Conservation (phyloP, 371 early-diverging fungal genomes). For the Coemansia sp. region DNA sequence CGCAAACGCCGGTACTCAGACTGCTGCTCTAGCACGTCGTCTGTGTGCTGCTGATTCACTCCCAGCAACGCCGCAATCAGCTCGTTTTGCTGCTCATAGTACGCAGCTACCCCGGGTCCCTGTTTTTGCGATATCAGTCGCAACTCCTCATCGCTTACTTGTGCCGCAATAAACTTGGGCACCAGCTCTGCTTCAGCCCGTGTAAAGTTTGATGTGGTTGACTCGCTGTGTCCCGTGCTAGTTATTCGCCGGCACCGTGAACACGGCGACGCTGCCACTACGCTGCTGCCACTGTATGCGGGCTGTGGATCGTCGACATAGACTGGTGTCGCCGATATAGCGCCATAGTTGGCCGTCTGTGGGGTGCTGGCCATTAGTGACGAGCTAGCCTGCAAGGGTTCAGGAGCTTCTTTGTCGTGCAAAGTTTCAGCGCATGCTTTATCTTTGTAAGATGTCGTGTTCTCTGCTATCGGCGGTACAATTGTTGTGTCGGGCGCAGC, state of each 20-base stretch:
- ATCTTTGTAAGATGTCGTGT: no score
- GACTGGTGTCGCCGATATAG: conserved; percentile 4
- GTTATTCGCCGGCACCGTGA: conserved; percentile 29
- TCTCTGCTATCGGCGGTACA: no score
- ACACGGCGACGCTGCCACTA: conserved; percentile 16
- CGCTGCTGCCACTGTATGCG: background rate
- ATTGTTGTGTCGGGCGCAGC: background rate
- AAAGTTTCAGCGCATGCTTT: background rate
- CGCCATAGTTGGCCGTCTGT: conserved; percentile 11
- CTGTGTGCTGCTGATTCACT: conserved; percentile 48
- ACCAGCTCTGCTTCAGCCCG: conserved; percentile 40
- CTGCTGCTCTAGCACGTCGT: conserved; percentile 35
- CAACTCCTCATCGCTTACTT: conserved; percentile 29
- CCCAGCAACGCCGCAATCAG: conserved; percentile 66
- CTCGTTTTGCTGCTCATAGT: conserved; percentile 82
- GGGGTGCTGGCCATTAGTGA: background rate
- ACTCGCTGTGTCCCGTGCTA: conserved; percentile 19
- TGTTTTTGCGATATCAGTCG: conserved; percentile 19
- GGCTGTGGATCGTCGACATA: background rate
- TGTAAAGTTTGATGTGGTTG: conserved; percentile 32
- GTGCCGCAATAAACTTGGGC: conserved; percentile 44
- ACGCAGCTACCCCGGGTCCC: conserved; percentile 51
- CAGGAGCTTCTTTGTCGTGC: no score
- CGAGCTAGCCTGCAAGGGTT: background rate
- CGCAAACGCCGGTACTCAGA: conserved; percentile 25